A percentile compares a stretch with the other conserved stretches of the same genome.
Evolutionary conservation across 345 rosid species (phyloP).

Genomic region (Citrus trifoliata): DNA sequence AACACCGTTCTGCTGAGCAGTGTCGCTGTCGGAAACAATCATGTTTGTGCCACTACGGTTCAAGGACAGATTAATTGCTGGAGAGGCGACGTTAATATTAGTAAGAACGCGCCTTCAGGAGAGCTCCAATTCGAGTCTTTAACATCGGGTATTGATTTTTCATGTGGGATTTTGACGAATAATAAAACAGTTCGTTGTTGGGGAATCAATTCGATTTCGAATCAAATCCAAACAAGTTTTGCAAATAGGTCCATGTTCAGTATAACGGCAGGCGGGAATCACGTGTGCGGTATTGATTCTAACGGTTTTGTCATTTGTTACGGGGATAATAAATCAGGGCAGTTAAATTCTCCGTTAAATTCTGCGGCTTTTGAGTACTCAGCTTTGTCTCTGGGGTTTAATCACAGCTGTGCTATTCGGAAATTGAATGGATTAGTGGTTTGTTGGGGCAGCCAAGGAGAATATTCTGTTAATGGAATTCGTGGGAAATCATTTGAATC

Average conservation of each 20-base stretch:
- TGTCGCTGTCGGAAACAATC: constrained; percentile 61
- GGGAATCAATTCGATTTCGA: constrained; percentile 42
- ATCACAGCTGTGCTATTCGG: constrained; percentile 61
- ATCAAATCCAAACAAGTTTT: constrained; percentile 43
- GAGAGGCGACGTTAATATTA: constrained; percentile 30
- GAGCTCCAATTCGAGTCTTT: constrained; percentile 34
- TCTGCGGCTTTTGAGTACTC: constrained; percentile 29
- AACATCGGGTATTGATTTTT: constrained; percentile 68
- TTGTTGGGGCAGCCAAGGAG: constrained; percentile 76
- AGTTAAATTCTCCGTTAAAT: constrained; percentile 47
- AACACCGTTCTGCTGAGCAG: constrained; percentile 31
- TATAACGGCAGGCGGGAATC: constrained; percentile 58
- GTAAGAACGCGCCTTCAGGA: constrained; percentile 10
- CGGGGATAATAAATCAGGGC: constrained; percentile 55
- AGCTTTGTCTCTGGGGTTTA: constrained; percentile 55
- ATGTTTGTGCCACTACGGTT: constrained; percentile 59
- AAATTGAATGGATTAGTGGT: constrained; percentile 39
- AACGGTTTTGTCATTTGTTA: constrained; percentile 53
- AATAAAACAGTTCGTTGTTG: constrained; percentile 42
- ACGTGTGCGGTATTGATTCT: constrained; percentile 69
- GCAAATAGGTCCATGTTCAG: constrained; percentile 44
- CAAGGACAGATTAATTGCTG: constrained; percentile 47
- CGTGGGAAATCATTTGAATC: constrained; percentile 44
- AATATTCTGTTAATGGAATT: constrained; percentile 27
- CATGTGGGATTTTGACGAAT: constrained; percentile 54